Conservation (phyloP, 75 land plant genomes). For the Pinus tabuliformis region DNA sequence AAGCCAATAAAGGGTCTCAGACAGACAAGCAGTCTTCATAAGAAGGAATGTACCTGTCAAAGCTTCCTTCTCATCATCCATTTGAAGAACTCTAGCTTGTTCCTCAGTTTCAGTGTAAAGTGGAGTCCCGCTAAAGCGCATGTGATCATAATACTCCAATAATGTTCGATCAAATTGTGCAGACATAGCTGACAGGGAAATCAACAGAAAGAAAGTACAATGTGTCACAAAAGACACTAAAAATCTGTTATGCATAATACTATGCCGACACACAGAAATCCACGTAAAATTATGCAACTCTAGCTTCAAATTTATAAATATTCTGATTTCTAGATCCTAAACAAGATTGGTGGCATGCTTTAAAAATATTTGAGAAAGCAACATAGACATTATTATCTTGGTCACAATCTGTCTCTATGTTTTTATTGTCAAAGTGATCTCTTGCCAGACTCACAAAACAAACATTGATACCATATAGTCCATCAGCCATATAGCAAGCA, state of each 20-base stretch:
- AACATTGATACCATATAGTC: not conserved
- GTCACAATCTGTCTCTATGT: no score
- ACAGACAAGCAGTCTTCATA: not conserved
- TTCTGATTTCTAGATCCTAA: not conserved
- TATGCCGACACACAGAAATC: not conserved
- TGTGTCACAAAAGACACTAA: not conserved
- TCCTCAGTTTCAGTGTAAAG: constrained; percentile 36
- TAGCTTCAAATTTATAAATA: not conserved
- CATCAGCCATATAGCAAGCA: not conserved
- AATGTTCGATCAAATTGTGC: constrained; percentile 41
- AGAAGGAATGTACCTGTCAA: constrained; percentile 30
- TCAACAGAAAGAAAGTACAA: not conserved
- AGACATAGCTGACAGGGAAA: not conserved
- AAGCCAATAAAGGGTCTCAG: not conserved
- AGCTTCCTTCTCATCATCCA: constrained; percentile 35
- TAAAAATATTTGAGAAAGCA: not conserved
- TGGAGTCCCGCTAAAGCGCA: constrained; percentile 67
- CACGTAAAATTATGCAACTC: not conserved
- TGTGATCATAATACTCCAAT: constrained; percentile 63
- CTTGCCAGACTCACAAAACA: not conserved
- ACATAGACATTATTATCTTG: not conserved
- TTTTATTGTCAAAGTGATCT: no score
- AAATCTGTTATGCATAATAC: not conserved
- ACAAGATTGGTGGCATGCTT: not conserved
- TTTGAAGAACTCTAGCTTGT: constrained; percentile 42